These are phyloP conservation scores for Plectranthus barbatus DNA, from an alignment of 257 asterid genomes.

Conservation along the genomic window DNA sequence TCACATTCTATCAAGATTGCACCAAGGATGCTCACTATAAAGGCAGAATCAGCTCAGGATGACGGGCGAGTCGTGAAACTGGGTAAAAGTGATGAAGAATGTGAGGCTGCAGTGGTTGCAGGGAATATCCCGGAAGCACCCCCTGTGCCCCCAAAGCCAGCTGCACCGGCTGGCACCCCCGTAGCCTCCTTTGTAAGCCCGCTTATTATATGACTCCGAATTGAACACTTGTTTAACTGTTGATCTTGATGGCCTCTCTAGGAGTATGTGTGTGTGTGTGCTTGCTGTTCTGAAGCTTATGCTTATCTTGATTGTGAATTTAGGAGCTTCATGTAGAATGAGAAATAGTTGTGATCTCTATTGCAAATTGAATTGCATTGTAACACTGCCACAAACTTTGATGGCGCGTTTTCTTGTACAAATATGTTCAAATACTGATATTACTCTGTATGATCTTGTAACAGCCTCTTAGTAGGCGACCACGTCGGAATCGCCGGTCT, in stretches of 20 bases:
- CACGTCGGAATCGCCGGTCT: conserved; percentile 84
- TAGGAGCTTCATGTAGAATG: background rate
- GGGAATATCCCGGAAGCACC: conserved; percentile 90
- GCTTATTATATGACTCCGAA: background rate
- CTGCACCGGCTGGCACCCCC: conserved; percentile 81
- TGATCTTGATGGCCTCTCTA: background rate
- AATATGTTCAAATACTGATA: background rate
- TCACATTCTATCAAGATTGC: conserved; percentile 15
- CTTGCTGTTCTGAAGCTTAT: conserved; percentile 2
- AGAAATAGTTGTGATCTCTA: background rate
- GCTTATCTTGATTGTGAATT: background rate
- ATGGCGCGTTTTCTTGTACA: background rate
- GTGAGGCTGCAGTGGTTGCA: conserved; percentile 84
- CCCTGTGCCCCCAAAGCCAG: conserved; percentile 60
- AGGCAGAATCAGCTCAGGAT: conserved; percentile 35
- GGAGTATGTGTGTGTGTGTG: background rate
- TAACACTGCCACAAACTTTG: background rate
- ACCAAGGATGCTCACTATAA: conserved; percentile 18
- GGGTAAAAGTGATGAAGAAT: conserved; percentile 56
- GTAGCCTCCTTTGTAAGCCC: conserved; percentile 43
- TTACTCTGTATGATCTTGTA: background rate
- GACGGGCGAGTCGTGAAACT: conserved; percentile 35
- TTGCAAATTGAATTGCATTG: background rate
- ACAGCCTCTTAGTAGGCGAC: conserved; percentile 69
- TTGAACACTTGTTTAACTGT: background rate